Conservation (phyloP, 441 rosid genomes). For the Isatis lusitanica region DNA sequence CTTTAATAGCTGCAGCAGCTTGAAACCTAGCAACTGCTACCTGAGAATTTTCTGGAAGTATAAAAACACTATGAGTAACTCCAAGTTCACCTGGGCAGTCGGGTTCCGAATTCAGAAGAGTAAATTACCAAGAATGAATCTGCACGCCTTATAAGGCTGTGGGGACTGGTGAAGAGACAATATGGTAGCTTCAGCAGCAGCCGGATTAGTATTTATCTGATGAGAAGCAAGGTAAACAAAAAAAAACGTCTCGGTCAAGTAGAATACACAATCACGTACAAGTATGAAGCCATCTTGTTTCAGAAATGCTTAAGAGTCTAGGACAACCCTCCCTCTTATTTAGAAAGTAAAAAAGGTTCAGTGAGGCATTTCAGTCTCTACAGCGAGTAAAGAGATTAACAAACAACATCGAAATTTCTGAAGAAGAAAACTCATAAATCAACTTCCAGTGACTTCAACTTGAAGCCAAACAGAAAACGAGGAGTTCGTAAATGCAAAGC, state of each 20-base stretch:
- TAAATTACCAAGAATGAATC: conserved; percentile 75
- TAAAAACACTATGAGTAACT: conserved; percentile 3
- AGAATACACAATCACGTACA: neutral
- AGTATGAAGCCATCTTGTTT: neutral
- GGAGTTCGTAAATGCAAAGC: conserved; percentile 25
- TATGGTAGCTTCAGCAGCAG: conserved; percentile 84
- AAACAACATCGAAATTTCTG: neutral
- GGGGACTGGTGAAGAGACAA: conserved; percentile 79
- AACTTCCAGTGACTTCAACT: conserved; percentile 27
- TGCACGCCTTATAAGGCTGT: conserved; percentile 85
- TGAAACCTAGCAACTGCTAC: conserved; percentile 93
- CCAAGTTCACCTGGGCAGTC: neutral
- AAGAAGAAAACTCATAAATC: neutral
- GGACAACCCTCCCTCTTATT: neutral
- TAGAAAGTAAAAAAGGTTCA: neutral
- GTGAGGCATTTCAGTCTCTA: neutral
- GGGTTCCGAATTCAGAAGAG: neutral
- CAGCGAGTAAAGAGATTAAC: neutral
- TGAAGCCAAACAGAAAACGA: conserved; percentile 24
- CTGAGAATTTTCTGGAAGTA: conserved; percentile 79
- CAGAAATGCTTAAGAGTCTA: neutral
- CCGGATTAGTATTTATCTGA: conserved; percentile 84
- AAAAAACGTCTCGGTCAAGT: neutral
- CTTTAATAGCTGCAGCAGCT: conserved; percentile 92
- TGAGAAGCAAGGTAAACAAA: neutral